These are phyloP conservation scores for Colletotrichum sp. DNA, from an alignment of 2,329 filamentous ascomycete species.

Conservation along the genomic window DNA sequence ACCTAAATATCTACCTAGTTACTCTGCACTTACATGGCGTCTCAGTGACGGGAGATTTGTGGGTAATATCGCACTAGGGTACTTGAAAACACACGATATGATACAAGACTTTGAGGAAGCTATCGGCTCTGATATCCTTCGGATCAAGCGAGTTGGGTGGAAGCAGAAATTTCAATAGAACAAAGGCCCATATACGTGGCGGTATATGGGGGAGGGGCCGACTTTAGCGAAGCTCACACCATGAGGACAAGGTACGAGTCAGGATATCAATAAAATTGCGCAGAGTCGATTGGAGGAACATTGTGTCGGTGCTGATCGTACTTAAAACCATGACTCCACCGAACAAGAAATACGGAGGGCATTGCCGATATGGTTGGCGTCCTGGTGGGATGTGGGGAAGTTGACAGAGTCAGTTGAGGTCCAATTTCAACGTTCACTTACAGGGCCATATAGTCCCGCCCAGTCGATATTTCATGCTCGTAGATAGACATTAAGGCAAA, in stretches of 20 bases:
- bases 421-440: background rate
- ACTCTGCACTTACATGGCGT: too few relatives aligned
- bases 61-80: too few relatives aligned
- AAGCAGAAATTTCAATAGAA: background rate
- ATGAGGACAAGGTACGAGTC: background rate
- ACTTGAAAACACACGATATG: too few relatives aligned
- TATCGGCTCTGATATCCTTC: too few relatives aligned
- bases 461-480: background rate
- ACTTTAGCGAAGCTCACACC: background rate
- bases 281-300: background rate
- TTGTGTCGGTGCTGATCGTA: background rate
- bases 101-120: too few relatives aligned
- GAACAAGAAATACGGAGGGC: background rate
- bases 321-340: background rate
- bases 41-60: too few relatives aligned
- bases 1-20: background rate
- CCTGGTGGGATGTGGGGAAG: background rate
- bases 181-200: background rate
- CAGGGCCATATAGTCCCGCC: background rate
- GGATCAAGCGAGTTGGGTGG: background rate
- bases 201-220: background rate
- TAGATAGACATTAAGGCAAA: rapidly evolving
- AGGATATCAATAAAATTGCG: rapidly evolving
- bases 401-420: background rate
- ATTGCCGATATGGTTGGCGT: background rate